Base-by-base conservation (phyloP, 2,329 filamentous ascomycete genomes). In the Pseudomassariella vexata region DNA sequence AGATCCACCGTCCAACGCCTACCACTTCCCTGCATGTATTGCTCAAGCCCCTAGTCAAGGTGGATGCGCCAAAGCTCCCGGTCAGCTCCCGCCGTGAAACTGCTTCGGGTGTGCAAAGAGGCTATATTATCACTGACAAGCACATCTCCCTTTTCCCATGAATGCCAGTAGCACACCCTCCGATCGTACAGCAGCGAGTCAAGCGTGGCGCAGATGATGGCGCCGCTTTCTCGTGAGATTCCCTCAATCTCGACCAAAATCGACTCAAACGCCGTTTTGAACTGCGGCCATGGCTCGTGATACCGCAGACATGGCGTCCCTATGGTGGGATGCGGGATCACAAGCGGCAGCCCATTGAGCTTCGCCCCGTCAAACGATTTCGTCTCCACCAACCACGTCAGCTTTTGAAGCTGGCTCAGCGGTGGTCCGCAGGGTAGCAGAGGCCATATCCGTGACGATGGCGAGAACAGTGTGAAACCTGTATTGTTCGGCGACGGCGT, bases 91-190 rank as follows among this genome's bases (percentile, higher is more conserved):
- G 63, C 54, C 2, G 47, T 53, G 27, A 68, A 70, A 24, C 62
- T 60, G 28, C 60, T 70, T 28, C 65, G 49, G 0, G 66, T 72
- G 32, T 73, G 68, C 63, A 73, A 59, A 40, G 59, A 62, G 33
- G 65, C 35, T 4, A 63, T 46, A 29, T 75, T 76, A 40, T 76
- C 72, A 37, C 56, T 73, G 5, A 76, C 48, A 1, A 76, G 39
- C 22, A 76, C 27, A 42, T 76, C 73, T 0, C 72, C 71, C 50
- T 68, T 63, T 32, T 75, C 62, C 70, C 72, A 76, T 5, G 57
- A 48, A 34, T 72, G 66, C 33, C 66, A 66, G 22, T 70, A 57
- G 6, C 63, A 65, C 0, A 73, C 63, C 0, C 70, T 57, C 5
- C 66, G 56, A 40, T 75, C 71, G 34, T 73, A 66, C 2, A 71